Base-by-base conservation (phyloP, 768 basidiomycete species). In the Termitomyces sp. region DNA sequence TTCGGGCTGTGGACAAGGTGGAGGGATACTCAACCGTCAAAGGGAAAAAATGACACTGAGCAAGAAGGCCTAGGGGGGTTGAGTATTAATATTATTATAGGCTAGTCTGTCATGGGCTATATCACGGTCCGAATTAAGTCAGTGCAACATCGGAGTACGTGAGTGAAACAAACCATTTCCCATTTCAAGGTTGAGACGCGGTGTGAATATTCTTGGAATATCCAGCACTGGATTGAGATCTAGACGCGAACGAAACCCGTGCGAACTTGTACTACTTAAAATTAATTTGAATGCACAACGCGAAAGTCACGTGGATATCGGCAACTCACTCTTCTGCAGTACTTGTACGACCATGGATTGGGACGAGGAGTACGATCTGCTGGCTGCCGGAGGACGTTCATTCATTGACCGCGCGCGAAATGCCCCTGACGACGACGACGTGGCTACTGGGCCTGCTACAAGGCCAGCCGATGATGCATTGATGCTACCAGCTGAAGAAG, bases 341-440 rank as follows among this genome's bases (percentile, higher is more conserved):
- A n/a, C n/a, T n/a, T n/a, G 39, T 18, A n/a, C 48, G 35, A 38
- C 54, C 18, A 76, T 77, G 76, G 73, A 77, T 60, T 78, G 78
- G 76, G 78, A 76, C 48, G 69, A 68, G 40, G 74, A 78, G 65
- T 78, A 70, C 64, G 68, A 73, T 60, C 70, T 71, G n/a, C 45
- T 65, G 33, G 60, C 62, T 35, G 44, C 58, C 16, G 61, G 64
- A 9, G 63, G 66, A 61, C 56, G 60, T 63, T 79, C 70, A 60
- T 68, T 66, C 48, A 67, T 70, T 4, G 72, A 77, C 38, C 78
- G 79, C 53, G 63, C 56, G 44, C 73, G 73, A n/a, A 75, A 74
- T 46, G 70, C 73, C 51, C 70, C 75, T 59, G 73, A 73, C 49
- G 75, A 77, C 57, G 73, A 76, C 63, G 75, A 78, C 60, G 67